phyloP scores from a whole-genome alignment of 345 rosid species.

The Adansonia digitata region DNA sequence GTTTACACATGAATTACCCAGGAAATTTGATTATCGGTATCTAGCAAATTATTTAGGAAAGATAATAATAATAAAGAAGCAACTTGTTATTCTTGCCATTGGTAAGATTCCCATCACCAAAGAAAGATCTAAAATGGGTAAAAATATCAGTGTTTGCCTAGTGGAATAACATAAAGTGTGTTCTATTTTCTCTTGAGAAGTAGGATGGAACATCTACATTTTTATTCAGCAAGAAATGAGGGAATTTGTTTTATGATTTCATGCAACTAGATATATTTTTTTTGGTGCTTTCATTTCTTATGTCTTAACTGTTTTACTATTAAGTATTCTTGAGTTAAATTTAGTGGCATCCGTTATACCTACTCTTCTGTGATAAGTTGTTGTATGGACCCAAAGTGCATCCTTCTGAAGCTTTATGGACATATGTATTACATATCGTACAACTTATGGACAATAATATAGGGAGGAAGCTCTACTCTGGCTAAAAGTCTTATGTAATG shows the following conservation, averaged over 20 bases:
- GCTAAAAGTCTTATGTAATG: too few relatives aligned
- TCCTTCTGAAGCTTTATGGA: not conserved
- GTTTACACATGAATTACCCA: not conserved
- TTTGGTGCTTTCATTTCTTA: not conserved
- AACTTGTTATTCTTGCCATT: not conserved
- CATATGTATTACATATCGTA: too few relatives aligned
- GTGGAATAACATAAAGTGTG: not conserved
- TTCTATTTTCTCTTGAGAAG: not conserved
- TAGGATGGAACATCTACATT: not conserved
- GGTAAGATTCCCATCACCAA: not conserved
- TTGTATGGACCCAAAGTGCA: not conserved
- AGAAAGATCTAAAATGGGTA: not conserved
- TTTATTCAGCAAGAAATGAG: not conserved
- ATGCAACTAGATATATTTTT: not conserved
- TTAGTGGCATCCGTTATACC: not conserved
- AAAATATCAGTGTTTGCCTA: not conserved
- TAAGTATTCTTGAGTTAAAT: not conserved
- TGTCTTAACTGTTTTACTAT: not conserved
- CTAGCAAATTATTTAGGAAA: not conserved
- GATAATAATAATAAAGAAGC: too few relatives aligned
- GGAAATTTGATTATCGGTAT: not conserved
- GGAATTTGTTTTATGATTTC: not conserved
- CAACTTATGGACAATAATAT: too few relatives aligned
- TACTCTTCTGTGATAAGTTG: not conserved
- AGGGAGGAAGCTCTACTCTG: too few relatives aligned